Evolutionary conservation across 2,329 filamentous ascomycete species (phyloP), one percentile per base, ranked within the genome.

Genomic region (Corynespora cassiicola): DNA sequence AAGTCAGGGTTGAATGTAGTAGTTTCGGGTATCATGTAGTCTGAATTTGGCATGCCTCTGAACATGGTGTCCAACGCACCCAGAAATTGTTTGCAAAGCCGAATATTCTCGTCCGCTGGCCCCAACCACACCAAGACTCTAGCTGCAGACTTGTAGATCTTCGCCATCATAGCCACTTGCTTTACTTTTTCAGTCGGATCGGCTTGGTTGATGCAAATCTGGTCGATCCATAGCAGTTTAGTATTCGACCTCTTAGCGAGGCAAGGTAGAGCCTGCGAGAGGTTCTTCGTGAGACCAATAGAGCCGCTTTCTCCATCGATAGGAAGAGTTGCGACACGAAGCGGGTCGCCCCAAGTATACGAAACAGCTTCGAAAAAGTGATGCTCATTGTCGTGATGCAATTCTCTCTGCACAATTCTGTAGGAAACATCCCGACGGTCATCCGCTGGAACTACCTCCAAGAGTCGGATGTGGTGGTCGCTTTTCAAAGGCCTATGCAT

Each of bases 101-200:
- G n/a, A n/a, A 26, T 39, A 18, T 24, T 25, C 5, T 49, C 40
- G 17, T 47, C 42, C 28, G 34, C 42, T n/a, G 31, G 31, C 11
- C 50, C 54, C 4, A 58, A 40, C 44, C 47, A 54, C 7, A 58
- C 35, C 1, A 59, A 34, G 2, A 58, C 47, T 0, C 42, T 23
- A 1, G 31, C 42, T 6, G 55, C 53, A 14, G 30, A 35, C 20
- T 36, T 48, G 50, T 63, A 69, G 23, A 70, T 64, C 4, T 60
- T 33, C 7, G 61, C 54, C 63, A 70, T 70, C 18, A 69, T 59
- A 3, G 48, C 52, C 5, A 70, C 61, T 42, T 69, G 66, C 15
- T 58, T 45, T 4, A 42, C 50, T 14, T 60, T 58, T 26, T 70
- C 65, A 5, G 34, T 28, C 14, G 47, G 29, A 39, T 68, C 55